These are phyloP conservation scores for Colletotrichum destructivum DNA, from an alignment of 2,329 filamentous ascomycete genomes.

Conservation along the genomic window DNA sequence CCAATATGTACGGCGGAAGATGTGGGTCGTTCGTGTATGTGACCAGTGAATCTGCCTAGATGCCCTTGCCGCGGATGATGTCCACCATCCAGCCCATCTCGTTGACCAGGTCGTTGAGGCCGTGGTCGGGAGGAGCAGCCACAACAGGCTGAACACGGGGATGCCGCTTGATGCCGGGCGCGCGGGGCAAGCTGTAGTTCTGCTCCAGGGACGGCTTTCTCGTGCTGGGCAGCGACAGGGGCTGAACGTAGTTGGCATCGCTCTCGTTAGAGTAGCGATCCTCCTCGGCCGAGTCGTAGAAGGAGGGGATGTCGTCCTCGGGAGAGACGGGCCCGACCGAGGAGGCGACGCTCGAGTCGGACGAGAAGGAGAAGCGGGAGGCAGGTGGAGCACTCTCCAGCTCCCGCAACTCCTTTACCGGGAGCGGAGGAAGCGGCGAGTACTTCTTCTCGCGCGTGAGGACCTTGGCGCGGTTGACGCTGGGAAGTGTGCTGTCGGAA, in stretches of 20 bases:
- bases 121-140: conserved; percentile 54
- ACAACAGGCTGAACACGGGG: conserved; percentile 47
- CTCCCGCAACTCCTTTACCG: conserved; percentile 19
- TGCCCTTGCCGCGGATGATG: conserved; percentile 57
- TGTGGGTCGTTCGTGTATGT: neutral
- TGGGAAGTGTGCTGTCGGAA: conserved; percentile 50
- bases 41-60: conserved; percentile 27
- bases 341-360: conserved; percentile 51
- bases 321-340: conserved; percentile 56
- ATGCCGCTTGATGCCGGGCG: conserved; percentile 46
- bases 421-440: conserved; percentile 33
- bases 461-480: conserved; percentile 46
- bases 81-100: conserved; percentile 69
- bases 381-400: conserved; percentile 35
- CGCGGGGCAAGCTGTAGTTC: conserved; percentile 63
- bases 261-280: conserved; percentile 54
- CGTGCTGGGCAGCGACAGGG: conserved; percentile 40
- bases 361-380: conserved; percentile 51
- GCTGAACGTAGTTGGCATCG: conserved; percentile 51
- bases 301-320: conserved; percentile 60
- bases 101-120: conserved; percentile 57
- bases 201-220: conserved; percentile 45
- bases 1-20: conserved; percentile 1
- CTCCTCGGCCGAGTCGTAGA: conserved; percentile 64
- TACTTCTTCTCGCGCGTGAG: conserved; percentile 46